These are phyloP conservation scores for Xylaria sp. DNA, from an alignment of 2,329 filamentous ascomycete genomes.

Conservation along the genomic window DNA sequence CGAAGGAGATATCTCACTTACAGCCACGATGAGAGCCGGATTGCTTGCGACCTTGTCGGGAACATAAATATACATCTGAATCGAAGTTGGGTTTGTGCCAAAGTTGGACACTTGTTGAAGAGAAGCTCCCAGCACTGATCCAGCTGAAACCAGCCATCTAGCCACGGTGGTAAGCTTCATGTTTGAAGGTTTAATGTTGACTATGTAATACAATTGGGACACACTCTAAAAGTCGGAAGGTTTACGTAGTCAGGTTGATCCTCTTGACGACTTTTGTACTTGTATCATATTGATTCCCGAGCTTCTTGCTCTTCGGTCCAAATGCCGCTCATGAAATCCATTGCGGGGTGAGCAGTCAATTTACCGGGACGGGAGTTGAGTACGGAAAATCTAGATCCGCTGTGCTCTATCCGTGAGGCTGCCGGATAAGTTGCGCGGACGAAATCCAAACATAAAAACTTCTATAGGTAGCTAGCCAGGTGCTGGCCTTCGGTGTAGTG, in stretches of 20 bases:
- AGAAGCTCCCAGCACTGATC: conserved; percentile 27
- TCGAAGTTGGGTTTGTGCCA: conserved; percentile 56
- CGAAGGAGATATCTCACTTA: conserved; percentile 13
- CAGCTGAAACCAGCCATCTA: conserved; percentile 18
- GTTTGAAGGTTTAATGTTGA: background rate
- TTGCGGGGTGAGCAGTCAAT: background rate
- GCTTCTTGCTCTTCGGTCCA: background rate
- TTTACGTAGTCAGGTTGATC: background rate
- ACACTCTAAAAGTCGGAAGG: background rate
- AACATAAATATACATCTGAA: conserved; percentile 59
- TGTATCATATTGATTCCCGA: background rate
- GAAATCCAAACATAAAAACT: background rate
- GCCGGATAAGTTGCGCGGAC: background rate
- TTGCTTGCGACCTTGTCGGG: conserved; percentile 52
- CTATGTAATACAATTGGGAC: background rate
- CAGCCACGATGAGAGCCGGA: conserved; percentile 43
- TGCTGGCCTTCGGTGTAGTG: background rate
- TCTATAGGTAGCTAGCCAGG: no score
- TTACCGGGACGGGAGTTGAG: background rate
- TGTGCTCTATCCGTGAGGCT: background rate
- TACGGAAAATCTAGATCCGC: background rate
- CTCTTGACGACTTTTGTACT: background rate
- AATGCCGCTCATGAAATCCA: background rate
- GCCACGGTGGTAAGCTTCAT: conserved; percentile 25
- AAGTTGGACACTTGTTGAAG: conserved; percentile 53